Evolutionary conservation across 2,329 filamentous ascomycete species (phyloP).

Genomic region (Fusarium tjaetaba): DNA sequence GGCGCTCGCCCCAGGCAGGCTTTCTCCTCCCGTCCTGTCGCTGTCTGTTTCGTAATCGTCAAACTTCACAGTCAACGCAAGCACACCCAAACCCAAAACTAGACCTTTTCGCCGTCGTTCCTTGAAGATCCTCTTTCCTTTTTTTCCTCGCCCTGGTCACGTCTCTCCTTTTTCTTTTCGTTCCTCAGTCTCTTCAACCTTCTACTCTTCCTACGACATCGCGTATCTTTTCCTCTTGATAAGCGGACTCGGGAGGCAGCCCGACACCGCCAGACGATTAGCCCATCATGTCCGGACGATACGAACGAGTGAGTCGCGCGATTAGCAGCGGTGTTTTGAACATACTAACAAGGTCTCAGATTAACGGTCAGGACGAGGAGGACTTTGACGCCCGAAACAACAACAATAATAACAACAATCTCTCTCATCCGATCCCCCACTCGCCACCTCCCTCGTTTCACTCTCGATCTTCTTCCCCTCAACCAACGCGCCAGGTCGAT

Average conservation of each 20-base stretch:
- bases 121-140: conserved; percentile 22
- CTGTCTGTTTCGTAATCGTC: conserved; percentile 26
- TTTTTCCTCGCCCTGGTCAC: conserved; percentile 15
- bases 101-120: conserved; percentile 32
- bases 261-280: conserved; percentile 36
- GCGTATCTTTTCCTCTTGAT: conserved; percentile 9
- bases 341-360: conserved; percentile 51
- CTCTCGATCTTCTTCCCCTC: conserved; percentile 75
- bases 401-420: conserved; percentile 36
- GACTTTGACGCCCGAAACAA: conserved; percentile 50
- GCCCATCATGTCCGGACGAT: conserved; percentile 62
- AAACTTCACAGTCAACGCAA: conserved; percentile 23
- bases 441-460: conserved; percentile 86
- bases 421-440: conserved; percentile 57
- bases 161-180: conserved; percentile 14
- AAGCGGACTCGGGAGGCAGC: conserved; percentile 39
- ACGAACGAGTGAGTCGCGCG: conserved; percentile 63
- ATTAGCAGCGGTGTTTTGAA: no score
- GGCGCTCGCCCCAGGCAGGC: background rate
- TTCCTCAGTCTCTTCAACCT: background rate
- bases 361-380: conserved; percentile 68
- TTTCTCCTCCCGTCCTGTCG: conserved; percentile 21
- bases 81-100: background rate
- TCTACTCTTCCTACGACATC: conserved; percentile 5
- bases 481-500: conserved; percentile 65